Evolutionary conservation across 352 stramenopile species (phyloP), one percentile per base, ranked within the genome.

Genomic region (Globisporangium solare): DNA sequence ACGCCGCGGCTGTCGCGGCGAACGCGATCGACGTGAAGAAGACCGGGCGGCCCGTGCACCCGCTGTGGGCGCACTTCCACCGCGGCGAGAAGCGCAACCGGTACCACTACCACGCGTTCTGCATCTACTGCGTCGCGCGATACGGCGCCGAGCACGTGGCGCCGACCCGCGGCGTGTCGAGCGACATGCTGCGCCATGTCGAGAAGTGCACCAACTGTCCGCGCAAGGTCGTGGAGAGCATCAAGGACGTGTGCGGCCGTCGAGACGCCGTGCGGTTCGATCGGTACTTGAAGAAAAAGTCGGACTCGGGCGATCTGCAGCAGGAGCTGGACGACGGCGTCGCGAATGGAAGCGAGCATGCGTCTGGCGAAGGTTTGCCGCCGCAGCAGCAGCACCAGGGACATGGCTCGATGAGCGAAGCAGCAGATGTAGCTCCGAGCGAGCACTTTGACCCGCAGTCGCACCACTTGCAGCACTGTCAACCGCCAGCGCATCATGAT

Each of bases 91-190:
- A 94, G 70, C 79, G 81, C 20, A 94, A 94, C 46, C 76, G 81
- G 20, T 91, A 90, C 61, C 84, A 94, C 47, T 91, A 94, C 67
- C 84, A 92, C 53, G 78, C 84, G 32, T 94, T 85, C 56, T 94
- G 84, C 58, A 68, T 78, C 8, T 94, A 90, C 67, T 94, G 83
- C 56, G 70, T 92, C 40, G 68, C 72, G 61, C 74, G 71, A 15
- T 73, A 86, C 49, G 80, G 78, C 22, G 49, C 60, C 12, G 70
- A 67, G 42, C 74, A 86, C 14, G 77, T 91, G 37, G 60, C 75
- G 21, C 66, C 83, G 46, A 94, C 76, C n/a, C 81, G 81, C 39
- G 81, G 83, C 17, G 83, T 94, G 14, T 92, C 81, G 3, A 68
- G 67, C 48, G 83, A 94, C 61, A 92, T 94, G 81, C 69, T 94